Evolutionary conservation across 352 stramenopile genomes (phyloP).

Genomic region (Globisporangium irregulare): DNA sequence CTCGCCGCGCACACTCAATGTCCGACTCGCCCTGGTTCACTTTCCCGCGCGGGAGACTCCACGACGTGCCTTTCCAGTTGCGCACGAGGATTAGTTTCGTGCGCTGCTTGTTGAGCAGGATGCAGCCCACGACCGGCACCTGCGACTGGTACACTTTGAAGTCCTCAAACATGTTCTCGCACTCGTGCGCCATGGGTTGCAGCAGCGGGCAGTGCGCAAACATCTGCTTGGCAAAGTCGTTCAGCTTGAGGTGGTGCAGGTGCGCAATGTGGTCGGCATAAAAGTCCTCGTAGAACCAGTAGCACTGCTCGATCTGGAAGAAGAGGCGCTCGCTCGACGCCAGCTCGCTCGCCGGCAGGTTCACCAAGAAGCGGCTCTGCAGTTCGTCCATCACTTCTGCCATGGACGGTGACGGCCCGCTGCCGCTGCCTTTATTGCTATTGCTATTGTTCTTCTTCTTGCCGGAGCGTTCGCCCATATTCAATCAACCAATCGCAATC

Average conservation of each 20-base stretch:
- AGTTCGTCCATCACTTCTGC: constrained; percentile 95
- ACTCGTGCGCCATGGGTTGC: constrained; percentile 76
- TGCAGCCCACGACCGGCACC: constrained; percentile 93
- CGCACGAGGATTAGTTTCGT: constrained; percentile 90
- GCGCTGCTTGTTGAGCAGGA: constrained; percentile 86
- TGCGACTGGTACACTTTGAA: constrained; percentile 94
- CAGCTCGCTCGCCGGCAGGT: constrained; percentile 90
- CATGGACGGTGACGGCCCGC: constrained; percentile 39
- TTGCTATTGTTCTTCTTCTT: constrained; percentile 13
- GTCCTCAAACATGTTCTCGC: constrained; percentile 91
- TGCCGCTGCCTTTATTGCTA: neutral
- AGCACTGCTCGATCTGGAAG: constrained; percentile 97
- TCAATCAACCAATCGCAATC: neutral
- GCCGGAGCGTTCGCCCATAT: constrained; percentile 10
- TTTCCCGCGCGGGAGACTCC: constrained; percentile 92
- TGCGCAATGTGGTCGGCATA: constrained; percentile 88
- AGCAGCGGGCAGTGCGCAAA: constrained; percentile 91
- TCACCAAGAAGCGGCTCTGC: constrained; percentile 95
- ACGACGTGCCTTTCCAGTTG: constrained; percentile 91
- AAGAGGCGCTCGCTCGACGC: constrained; percentile 92
- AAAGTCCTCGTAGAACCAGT: constrained; percentile 98
- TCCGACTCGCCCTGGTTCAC: constrained; percentile 92
- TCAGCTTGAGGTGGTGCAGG: constrained; percentile 91
- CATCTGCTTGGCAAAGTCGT: constrained; percentile 92
- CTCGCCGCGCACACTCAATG: constrained; percentile 84